These are phyloP conservation scores for Aspergillus fumigatus DNA, from an alignment of 2,329 filamentous ascomycete species.

Conservation along the genomic window DNA sequence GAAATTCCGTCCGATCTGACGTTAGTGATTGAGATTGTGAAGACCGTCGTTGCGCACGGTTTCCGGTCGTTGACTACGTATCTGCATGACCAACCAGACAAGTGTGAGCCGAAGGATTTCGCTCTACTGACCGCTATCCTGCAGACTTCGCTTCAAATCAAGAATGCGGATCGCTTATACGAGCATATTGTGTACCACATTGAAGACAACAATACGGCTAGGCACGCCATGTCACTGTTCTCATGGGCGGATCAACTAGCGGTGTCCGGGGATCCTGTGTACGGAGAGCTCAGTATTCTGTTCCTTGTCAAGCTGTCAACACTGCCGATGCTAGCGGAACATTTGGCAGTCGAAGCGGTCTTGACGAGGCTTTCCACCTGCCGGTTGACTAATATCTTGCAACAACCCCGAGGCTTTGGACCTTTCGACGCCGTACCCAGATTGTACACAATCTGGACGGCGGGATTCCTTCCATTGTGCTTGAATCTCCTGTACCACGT, in stretches of 20 bases:
- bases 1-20: constrained; percentile 45
- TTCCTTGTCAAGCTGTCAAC: constrained; percentile 85
- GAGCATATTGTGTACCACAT: constrained; percentile 67
- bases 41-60: constrained; percentile 72
- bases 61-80: constrained; percentile 77
- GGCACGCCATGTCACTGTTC: constrained; percentile 80
- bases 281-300: constrained; percentile 84
- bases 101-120: constrained; percentile 72
- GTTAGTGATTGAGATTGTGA: constrained; percentile 72
- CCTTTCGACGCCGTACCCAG: constrained; percentile 73
- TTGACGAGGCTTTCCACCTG: constrained; percentile 75
- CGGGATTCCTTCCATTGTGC: constrained; percentile 79
- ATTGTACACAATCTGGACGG: constrained; percentile 85
- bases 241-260: constrained; percentile 88
- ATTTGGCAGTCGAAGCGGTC: constrained; percentile 81
- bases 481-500: constrained; percentile 83
- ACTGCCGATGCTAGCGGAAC: constrained; percentile 76
- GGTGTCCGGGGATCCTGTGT: constrained; percentile 76
- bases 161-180: constrained; percentile 67
- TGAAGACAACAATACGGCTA: constrained; percentile 62
- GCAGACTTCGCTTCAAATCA: constrained; percentile 75
- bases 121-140: constrained; percentile 82
- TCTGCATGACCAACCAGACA: constrained; percentile 68
- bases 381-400: constrained; percentile 72
- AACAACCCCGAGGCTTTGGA: constrained; percentile 62